These are phyloP conservation scores for Microcos paniculata DNA, from an alignment of 345 rosid species.

Conservation along the genomic window DNA sequence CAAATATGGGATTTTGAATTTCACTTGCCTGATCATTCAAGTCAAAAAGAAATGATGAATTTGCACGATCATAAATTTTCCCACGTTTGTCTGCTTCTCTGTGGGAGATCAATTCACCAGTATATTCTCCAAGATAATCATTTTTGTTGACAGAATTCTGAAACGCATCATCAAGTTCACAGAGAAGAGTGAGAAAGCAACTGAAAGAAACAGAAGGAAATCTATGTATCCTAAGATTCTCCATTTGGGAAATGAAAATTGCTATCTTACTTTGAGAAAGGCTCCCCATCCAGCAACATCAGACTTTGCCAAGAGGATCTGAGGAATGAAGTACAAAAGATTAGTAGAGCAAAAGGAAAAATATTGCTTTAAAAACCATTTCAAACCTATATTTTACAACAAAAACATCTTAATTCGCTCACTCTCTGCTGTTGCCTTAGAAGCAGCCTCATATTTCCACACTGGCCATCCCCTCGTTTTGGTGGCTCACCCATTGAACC, in stretches of 20 bases:
- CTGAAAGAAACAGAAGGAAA: not conserved
- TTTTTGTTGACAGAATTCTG: slow-evolving; percentile 95
- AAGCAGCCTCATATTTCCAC: slow-evolving; percentile 87
- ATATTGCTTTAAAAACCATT: not conserved
- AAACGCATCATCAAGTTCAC: slow-evolving; percentile 25
- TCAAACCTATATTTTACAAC: not conserved
- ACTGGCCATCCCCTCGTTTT: slow-evolving; percentile 66
- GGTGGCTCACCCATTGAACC: slow-evolving; percentile 68
- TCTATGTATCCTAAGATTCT: not conserved
- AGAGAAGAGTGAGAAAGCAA: slow-evolving; percentile 14
- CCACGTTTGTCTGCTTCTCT: slow-evolving; percentile 98
- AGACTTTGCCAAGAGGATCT: slow-evolving; percentile 91
- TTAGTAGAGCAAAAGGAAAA: slow-evolving; percentile 5
- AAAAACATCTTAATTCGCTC: slow-evolving; percentile 22
- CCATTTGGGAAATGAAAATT: not conserved
- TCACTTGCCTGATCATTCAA: slow-evolving; percentile 92
- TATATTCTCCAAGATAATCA: slow-evolving; percentile 97
- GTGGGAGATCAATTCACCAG: slow-evolving; percentile 95
- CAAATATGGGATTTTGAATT: not conserved
- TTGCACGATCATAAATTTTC: slow-evolving; percentile 94
- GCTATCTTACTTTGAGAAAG: slow-evolving; percentile 73
- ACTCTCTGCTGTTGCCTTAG: slow-evolving; percentile 80
- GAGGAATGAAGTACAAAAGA: slow-evolving; percentile 22
- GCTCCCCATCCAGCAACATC: slow-evolving; percentile 99
- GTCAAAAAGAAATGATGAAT: slow-evolving; percentile 96